Conservation (phyloP, 306 rosid genomes). For the Lagenaria siceraria region DNA sequence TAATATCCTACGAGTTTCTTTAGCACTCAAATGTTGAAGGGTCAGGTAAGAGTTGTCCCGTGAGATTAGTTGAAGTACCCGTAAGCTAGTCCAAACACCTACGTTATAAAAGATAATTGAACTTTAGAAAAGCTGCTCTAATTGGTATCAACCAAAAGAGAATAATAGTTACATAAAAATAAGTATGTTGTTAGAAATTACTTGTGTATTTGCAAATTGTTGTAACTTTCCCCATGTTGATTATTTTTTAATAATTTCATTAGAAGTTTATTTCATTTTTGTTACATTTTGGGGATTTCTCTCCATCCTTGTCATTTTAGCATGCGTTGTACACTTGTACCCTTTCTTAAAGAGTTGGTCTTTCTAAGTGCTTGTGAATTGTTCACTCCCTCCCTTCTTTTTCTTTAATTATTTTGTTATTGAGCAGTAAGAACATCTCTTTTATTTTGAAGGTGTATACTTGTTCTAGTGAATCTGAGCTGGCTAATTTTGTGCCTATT, state of each 20-base stretch:
- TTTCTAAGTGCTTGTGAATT: background rate
- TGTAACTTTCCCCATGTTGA: background rate
- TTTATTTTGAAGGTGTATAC: constrained; percentile 63
- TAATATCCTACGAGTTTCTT: too few relatives aligned
- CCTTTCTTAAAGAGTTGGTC: background rate
- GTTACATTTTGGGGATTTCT: background rate
- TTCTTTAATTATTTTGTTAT: background rate
- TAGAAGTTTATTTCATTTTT: background rate
- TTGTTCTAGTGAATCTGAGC: constrained; percentile 51
- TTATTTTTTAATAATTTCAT: background rate
- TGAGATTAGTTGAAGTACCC: too few relatives aligned
- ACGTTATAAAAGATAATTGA: background rate
- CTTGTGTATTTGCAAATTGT: background rate
- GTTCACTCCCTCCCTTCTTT: background rate
- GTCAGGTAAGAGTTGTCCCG: too few relatives aligned
- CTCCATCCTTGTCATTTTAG: background rate
- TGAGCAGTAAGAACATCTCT: background rate
- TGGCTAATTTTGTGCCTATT: constrained; percentile 44
- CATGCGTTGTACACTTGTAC: background rate
- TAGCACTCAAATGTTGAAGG: too few relatives aligned
- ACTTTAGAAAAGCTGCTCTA: background rate
- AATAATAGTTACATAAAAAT: background rate
- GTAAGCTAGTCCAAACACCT: too few relatives aligned
- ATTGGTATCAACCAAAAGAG: background rate
- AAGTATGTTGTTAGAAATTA: background rate